A percentile compares a stretch with the other conserved stretches of the same genome.
phyloP scores from a whole-genome alignment of 1,284 basidiomycete genomes.

The Heterobasidion occidentale region DNA sequence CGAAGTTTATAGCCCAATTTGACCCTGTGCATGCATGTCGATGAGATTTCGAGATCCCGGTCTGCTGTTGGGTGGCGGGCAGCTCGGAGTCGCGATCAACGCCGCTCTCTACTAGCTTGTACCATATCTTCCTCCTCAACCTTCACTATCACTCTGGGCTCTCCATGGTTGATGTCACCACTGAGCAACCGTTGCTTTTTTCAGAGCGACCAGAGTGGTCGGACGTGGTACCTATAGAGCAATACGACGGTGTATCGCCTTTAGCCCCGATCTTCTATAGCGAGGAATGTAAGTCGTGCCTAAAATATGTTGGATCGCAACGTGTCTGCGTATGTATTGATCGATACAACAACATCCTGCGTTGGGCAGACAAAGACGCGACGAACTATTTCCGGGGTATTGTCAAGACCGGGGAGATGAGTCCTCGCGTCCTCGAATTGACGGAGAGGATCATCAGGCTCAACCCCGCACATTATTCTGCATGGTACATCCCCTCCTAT shows the following conservation, averaged over 20 bases:
- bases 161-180: no score
- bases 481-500: slow-evolving; percentile 54
- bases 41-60: no score
- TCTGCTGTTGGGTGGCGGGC: no score
- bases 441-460: slow-evolving; percentile 81
- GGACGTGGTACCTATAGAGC: slow-evolving; percentile 74
- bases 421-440: slow-evolving; percentile 71
- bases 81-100: no score
- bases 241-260: slow-evolving; percentile 71
- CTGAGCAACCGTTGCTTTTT: slow-evolving; percentile 17
- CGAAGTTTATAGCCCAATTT: no score
- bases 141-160: no score
- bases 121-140: no score
- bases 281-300: slow-evolving; percentile 62
- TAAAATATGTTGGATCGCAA: background rate
- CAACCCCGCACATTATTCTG: slow-evolving; percentile 92
- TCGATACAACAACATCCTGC: no score
- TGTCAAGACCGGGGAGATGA: slow-evolving; percentile 69
- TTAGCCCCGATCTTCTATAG: slow-evolving; percentile 88
- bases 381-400: slow-evolving; percentile 89
- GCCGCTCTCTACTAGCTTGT: no score
- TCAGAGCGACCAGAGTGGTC: slow-evolving; percentile 65
- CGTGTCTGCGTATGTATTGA: background rate
- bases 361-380: slow-evolving; percentile 73
- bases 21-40: no score